Evolutionary conservation across 139 green algal genomes (phyloP), one percentile per base, ranked within the genome.

Genomic region (Chlorella sorokiniana): DNA sequence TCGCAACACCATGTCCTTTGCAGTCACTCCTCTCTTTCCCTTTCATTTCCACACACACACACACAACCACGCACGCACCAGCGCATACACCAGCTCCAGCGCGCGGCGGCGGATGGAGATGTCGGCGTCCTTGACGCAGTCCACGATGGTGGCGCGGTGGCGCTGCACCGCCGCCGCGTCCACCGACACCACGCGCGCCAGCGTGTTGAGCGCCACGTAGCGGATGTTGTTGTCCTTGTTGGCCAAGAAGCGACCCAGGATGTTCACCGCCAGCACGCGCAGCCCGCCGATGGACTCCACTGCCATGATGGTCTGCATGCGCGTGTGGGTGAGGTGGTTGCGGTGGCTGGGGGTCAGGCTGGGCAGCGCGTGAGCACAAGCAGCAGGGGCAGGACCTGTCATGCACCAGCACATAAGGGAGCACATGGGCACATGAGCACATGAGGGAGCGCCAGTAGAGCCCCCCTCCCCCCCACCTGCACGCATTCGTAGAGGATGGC

Each of bases 401-500:
- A n/a, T n/a, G n/a, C n/a, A n/a, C n/a, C n/a, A n/a, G n/a, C n/a
- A n/a, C n/a, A n/a, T n/a, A n/a, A n/a, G n/a, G n/a, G n/a, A n/a
- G n/a, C n/a, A n/a, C n/a, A 20, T 11, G 27, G 5, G 2, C 4
- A 44, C n/a, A 42, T 6, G 33, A 2, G 25, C 31, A 70, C 33
- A 29, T 4, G 2, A n/a, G 20, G n/a, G 10, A 16, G 3, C 33
- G 14, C 8, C 14, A 25, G 1, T 16, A n/a, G 20, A 33, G 9
- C 65, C 27, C 3, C 37, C 1, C 25, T 8, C 23, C 38, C 29
- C 6, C 65, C 7, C 45, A 83, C 78, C 64, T 90, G 72, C 48
- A 99, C 96, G 31, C 89, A 94, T 89, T 99, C 96, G 81, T 99
- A 99, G 68, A 99, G 89, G 42, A 99, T 95, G 68, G 96, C 93